These are phyloP conservation scores for Phylloporus rhodoxanthus DNA, from an alignment of 768 basidiomycete genomes.

Conservation along the genomic window DNA sequence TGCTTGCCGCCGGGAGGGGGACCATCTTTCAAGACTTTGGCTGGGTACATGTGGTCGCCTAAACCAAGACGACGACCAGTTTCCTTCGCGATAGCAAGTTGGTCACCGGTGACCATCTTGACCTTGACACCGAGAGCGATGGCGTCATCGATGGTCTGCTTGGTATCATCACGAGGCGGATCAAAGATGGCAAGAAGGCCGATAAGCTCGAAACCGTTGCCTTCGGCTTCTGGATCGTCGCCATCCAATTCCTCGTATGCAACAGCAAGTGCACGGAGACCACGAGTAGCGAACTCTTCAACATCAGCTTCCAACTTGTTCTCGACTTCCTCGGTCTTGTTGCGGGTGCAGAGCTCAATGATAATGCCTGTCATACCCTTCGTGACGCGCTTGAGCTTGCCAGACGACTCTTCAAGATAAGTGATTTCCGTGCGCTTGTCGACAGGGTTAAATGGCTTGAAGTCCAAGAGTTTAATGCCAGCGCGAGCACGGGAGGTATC, in stretches of 20 bases:
- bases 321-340: constrained; percentile 93
- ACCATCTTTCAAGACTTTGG: constrained; percentile 98
- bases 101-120: constrained; percentile 99
- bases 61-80: constrained; percentile 96
- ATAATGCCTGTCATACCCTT: constrained; percentile 99
- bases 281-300: constrained; percentile 91
- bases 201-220: constrained; percentile 95
- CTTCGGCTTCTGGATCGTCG: constrained; percentile 76
- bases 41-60: constrained; percentile 99
- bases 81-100: constrained; percentile 99
- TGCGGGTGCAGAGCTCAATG: constrained; percentile 93
- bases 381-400: constrained; percentile 96
- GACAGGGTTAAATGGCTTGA: constrained; percentile 99
- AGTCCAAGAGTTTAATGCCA: constrained; percentile 94
- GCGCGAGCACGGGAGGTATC: constrained; percentile 71
- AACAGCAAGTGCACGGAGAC: constrained; percentile 93
- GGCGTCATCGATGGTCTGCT: constrained; percentile 98
- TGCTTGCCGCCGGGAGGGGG: constrained; percentile 84
- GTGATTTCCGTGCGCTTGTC: constrained; percentile 99
- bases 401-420: constrained; percentile 89
- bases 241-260: constrained; percentile 91
- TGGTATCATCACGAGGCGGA: constrained; percentile 96
- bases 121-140: constrained; percentile 93
- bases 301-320: constrained; percentile 90
- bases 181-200: constrained; percentile 97